Base-by-base conservation (phyloP, 306 rosid genomes). In the Sicyos baderoa region DNA sequence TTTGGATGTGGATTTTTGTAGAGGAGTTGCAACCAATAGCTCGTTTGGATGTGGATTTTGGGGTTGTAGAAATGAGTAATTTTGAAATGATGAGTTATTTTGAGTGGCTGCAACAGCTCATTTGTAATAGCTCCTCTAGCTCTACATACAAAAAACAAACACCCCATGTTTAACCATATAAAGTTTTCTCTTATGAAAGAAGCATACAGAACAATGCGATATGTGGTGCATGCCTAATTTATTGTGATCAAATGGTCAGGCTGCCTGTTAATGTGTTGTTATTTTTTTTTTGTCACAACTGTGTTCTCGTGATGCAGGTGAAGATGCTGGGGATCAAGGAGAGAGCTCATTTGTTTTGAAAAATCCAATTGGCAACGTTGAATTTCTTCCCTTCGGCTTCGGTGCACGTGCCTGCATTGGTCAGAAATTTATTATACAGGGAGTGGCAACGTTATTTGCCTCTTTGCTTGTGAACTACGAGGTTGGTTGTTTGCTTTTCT, bases 341-440 rank as follows among this genome's bases (percentile, higher is more conserved):
- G 71, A 77, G 65, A 75, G 65, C 76, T 72, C 84, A 1, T 68
- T 79, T 54, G 76, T 74, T 54, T 79, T 91, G 18, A 88, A 85
- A 16, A 82, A 91, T 82, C 93, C 89, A 71, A 75, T 72, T 58
- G 78, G 82, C 72, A 91, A 84, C 70, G 80, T 80, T 51, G 84
- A 84, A 25, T 91, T 88, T 78, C 89, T 91, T 76, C 84, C 93
- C 69, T 91, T 91, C 76, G 95, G 97, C 73, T 88, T 83, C 22
- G 93, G 95, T 45, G 45, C 81, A 9, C 89, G 95, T 57, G 82
- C 93, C 19, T 88, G 96, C 16, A 76, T 88, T 50, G 95, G 95
- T 54, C 91, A 88, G 84, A 91, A 79, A 76, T 81, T 80, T 78
- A 84, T 85, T 27, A 70, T 86, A 58, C 84, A 86, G 75, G 82